Conservation (phyloP, 495 filamentous ascomycete species). For the Hypoxylon perforatum region DNA sequence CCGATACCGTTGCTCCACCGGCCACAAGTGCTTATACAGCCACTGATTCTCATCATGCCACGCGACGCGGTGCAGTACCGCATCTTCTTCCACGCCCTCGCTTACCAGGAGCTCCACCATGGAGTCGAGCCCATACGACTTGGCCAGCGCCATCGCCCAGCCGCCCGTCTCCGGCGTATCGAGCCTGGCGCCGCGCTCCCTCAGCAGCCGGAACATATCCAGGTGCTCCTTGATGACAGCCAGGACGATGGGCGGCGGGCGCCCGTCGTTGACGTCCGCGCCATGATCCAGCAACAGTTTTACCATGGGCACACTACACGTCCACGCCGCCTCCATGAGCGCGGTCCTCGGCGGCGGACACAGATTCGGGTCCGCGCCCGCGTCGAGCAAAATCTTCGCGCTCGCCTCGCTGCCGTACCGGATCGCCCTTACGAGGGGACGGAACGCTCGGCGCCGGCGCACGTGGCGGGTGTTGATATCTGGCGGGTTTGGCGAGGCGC, state of each 20-base stretch:
- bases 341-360: not conserved
- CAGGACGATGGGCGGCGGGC: slow-evolving; percentile 22
- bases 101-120: slow-evolving; percentile 24
- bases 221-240: slow-evolving; percentile 18
- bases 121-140: slow-evolving; percentile 18
- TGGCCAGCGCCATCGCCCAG: slow-evolving; percentile 32
- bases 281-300: slow-evolving; percentile 19
- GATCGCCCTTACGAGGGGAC: not conserved
- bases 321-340: slow-evolving; percentile 5
- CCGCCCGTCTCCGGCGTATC: slow-evolving; percentile 32
- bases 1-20: too few species aligned
- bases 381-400: slow-evolving; percentile 6
- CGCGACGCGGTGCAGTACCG: slow-evolving; percentile 1
- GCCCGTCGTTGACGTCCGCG: slow-evolving; percentile 16
- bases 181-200: slow-evolving; percentile 20
- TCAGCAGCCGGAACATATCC: slow-evolving; percentile 20
- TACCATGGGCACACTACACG: not conserved
- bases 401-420: not conserved
- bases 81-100: slow-evolving; percentile 18
- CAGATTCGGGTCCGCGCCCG: slow-evolving; percentile 12
- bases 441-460: too few species aligned
- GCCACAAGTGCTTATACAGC: not conserved
- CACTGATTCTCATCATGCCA: not conserved
- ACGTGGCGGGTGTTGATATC: too few species aligned
- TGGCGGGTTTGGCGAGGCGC: not conserved